Evolutionary conservation across 2,329 filamentous ascomycete genomes (phyloP).

Genomic region (Raffaelea albimanens): DNA sequence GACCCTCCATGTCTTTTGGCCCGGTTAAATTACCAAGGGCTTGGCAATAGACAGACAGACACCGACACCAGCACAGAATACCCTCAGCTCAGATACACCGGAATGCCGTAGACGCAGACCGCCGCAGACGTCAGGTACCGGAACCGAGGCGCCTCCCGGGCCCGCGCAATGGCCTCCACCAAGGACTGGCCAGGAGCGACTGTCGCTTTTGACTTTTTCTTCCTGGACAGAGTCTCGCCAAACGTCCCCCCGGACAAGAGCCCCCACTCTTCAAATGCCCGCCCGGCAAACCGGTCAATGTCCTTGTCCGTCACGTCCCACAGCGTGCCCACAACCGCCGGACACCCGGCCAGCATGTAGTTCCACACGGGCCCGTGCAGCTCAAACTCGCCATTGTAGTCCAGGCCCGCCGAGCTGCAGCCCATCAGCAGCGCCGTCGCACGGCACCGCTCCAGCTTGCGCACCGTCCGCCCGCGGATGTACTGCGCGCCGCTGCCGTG

Average conservation of each 20-base stretch:
- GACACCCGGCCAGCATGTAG: slow-evolving; percentile 80
- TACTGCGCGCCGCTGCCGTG: slow-evolving; percentile 94
- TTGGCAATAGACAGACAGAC: too few relatives aligned
- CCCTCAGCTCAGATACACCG: slow-evolving; percentile 62
- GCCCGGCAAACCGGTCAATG: slow-evolving; percentile 83
- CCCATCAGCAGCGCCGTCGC: slow-evolving; percentile 87
- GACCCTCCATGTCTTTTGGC: too few relatives aligned
- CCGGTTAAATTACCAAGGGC: too few relatives aligned
- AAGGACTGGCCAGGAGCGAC: slow-evolving; percentile 38
- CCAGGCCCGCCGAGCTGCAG: slow-evolving; percentile 76
- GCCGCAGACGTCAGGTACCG: slow-evolving; percentile 89
- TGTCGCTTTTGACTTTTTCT: slow-evolving; percentile 9
- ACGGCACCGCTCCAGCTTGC: slow-evolving; percentile 60
- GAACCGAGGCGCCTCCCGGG: slow-evolving; percentile 72
- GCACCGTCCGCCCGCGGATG: slow-evolving; percentile 75
- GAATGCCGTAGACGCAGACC: slow-evolving; percentile 89
- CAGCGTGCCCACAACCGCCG: slow-evolving; percentile 81
- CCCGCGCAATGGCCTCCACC: slow-evolving; percentile 71
- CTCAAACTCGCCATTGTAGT: slow-evolving; percentile 78
- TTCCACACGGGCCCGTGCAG: slow-evolving; percentile 84
- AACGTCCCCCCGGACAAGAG: slow-evolving; percentile 45
- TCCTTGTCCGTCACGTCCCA: slow-evolving; percentile 99
- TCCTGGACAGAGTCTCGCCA: slow-evolving; percentile 16
- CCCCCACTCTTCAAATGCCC: slow-evolving; percentile 79
- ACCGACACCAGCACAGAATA: too few relatives aligned